Evolutionary conservation across 2,329 filamentous ascomycete species (phyloP).

Genomic region (Grosmannia clavigera): DNA sequence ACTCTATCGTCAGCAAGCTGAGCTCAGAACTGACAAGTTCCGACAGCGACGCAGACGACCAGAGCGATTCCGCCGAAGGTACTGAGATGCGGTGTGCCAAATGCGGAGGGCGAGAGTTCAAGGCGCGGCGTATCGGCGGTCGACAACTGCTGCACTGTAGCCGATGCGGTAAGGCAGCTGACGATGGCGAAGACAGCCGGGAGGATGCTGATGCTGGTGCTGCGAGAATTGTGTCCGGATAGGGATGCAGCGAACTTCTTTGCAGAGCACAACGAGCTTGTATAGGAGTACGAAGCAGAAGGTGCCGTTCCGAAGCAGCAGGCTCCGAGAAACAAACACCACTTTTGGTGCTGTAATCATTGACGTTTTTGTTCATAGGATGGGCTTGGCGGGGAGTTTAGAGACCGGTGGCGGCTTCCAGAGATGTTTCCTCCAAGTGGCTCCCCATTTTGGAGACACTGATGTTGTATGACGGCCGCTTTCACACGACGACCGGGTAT

Average conservation of each 20-base stretch:
- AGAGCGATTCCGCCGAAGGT: conserved; percentile 11
- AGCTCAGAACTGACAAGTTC: conserved; percentile 42
- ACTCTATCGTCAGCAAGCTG: conserved; percentile 38
- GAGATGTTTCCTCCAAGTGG: background rate
- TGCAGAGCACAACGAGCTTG: background rate
- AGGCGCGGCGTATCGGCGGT: conserved; percentile 41
- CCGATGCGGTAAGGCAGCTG: conserved; percentile 30
- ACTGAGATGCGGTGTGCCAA: conserved; percentile 40
- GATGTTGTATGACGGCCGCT: background rate
- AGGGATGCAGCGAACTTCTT: background rate
- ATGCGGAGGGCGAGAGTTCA: conserved; percentile 51
- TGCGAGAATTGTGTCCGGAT: background rate
- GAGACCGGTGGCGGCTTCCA: background rate
- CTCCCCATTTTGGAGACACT: no score
- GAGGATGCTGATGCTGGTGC: background rate
- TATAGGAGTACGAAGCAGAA: background rate
- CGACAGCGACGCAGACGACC: conserved; percentile 12
- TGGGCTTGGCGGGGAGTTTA: background rate
- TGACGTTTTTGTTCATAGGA: background rate
- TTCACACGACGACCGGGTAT: background rate
- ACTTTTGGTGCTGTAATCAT: background rate
- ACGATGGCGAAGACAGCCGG: background rate
- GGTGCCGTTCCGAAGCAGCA: background rate
- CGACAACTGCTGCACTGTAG: conserved; percentile 49
- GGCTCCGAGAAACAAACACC: background rate